Evolutionary conservation across 2,329 filamentous ascomycete species (phyloP), one percentile per base, ranked within the genome.

Genomic region (Fusarium sp.): DNA sequence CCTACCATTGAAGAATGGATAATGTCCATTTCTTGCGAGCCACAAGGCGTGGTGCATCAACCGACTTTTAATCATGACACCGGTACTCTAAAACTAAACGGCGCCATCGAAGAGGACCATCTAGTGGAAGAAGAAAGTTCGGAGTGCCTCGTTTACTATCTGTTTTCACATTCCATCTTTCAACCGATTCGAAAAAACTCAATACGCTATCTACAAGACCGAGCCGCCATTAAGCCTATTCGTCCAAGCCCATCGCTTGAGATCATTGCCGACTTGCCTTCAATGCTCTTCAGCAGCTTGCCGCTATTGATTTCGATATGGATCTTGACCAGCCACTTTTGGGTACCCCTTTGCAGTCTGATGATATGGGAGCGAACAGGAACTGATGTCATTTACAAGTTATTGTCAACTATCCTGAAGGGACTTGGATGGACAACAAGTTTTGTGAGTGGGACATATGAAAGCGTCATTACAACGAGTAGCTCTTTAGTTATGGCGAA

Each of bases 361-460:
- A 65, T 68, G 59, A 44, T 70, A 33, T 71, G 63, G 67, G 67
- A 69, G 17, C 67, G 62, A 41, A 49, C 40, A 7, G 67, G 67
- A 15, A 60, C 67, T 41, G 46, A 60, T 51, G 57, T 70, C 20
- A 62, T 56, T 13, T 62, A 70, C 24, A 32, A 51, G 30, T 26
- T 63, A 11, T 39, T 69, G 26, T 67, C 47, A 26, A 24, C 35
- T 30, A 40, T 45, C 2, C 24, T 67, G 20, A 56, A 52, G 24
- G 63, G 49, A 9, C 8, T 63, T 8, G 43, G 8, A 33, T 48
- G 37, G 64, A n/a, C 26, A 22, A 35, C 26, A 28, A n/a, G 30
- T 17, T 13, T 53, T n/a, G 17, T 33, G n/a, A 40, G 17, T 14
- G 40, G 41, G 37, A 40, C 22, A 32, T 47, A 59, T 19, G 35